Percentiles rank a stretch among this genome's conserved stretches.
Evolutionary conservation across 176 grass and related monocot genomes (phyloP).

Genomic region (Pontederia crassipes): DNA sequence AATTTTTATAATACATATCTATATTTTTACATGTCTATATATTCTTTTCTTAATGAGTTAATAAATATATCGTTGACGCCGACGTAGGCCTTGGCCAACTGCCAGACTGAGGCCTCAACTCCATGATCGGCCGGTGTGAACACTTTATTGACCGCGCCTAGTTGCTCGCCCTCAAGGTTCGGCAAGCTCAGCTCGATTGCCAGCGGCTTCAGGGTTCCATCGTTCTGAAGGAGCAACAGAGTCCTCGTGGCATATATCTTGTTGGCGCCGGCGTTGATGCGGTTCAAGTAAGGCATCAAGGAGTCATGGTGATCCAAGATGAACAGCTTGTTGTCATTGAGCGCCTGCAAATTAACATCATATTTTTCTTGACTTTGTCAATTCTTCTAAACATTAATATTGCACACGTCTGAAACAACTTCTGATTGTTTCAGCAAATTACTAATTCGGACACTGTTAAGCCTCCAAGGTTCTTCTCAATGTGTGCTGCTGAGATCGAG

Average conservation of each 20-base stretch:
- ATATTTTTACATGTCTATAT: too few relatives aligned
- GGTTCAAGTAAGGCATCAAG: constrained; percentile 64
- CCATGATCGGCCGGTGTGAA: not conserved
- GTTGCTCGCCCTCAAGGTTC: not conserved
- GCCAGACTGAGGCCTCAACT: not conserved
- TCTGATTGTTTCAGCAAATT: not conserved
- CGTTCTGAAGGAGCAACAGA: not conserved
- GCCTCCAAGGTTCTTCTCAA: constrained; percentile 58
- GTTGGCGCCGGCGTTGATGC: constrained; percentile 51
- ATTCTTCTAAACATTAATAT: not conserved
- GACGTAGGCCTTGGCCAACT: not conserved
- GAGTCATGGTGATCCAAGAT: constrained; percentile 82
- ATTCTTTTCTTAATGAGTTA: too few relatives aligned
- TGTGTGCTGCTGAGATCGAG: constrained; percentile 57
- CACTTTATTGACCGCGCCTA: not conserved
- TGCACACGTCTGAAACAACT: not conserved
- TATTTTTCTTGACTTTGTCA: not conserved
- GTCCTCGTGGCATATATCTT: constrained; percentile 21
- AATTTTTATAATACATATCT: too few relatives aligned
- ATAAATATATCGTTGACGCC: not conserved
- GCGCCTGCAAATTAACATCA: constrained; percentile 32
- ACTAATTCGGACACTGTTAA: constrained; percentile 26
- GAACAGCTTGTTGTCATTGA: constrained; percentile 54
- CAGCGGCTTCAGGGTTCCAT: not conserved
- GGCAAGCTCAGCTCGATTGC: not conserved